Conservation (phyloP, 768 basidiomycete species). For the Calocera cornea region DNA sequence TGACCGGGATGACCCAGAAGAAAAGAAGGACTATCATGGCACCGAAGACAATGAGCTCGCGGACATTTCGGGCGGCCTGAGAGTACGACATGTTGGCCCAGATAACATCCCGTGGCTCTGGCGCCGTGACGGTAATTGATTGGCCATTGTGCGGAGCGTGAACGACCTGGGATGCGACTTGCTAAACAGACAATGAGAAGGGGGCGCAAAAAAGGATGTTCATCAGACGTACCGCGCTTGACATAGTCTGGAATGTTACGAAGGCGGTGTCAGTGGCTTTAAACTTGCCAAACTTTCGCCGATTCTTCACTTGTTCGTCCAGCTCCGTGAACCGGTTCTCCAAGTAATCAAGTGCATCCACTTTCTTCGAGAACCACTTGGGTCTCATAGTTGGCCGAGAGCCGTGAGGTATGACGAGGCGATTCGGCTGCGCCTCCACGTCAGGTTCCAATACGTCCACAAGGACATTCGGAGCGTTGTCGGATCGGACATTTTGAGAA, state of each 20-base stretch:
- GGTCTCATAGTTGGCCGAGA: conserved; percentile 63
- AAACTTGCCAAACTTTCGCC: conserved; percentile 59
- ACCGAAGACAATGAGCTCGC: conserved; percentile 57
- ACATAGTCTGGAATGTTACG: conserved; percentile 93
- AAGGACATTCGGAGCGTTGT: conserved; percentile 18
- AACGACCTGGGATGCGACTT: conserved; percentile 78
- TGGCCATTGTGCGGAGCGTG: conserved; percentile 56
- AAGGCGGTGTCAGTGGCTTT: conserved; percentile 77
- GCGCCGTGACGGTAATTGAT: conserved; percentile 60
- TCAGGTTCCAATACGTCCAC: conserved; percentile 35
- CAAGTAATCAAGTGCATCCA: conserved; percentile 83
- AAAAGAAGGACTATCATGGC: conserved; percentile 65
- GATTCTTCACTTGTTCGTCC: conserved; percentile 69
- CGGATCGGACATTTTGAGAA: conserved; percentile 34
- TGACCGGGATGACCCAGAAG: conserved; percentile 87
- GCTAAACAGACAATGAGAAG: conserved; percentile 28
- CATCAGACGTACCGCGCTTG: conserved; percentile 54
- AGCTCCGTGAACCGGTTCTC: conserved; percentile 65
- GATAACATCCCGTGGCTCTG: conserved; percentile 89
- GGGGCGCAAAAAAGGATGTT: background rate
- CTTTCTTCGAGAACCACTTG: conserved; percentile 53
- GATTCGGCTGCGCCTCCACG: conserved; percentile 40
- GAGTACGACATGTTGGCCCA: conserved; percentile 82
- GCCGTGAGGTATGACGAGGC: conserved; percentile 61
- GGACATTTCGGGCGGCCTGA: conserved; percentile 39